Evolutionary conservation across 2,329 filamentous ascomycete genomes (phyloP).

Genomic region (Orbilia quercus): DNA sequence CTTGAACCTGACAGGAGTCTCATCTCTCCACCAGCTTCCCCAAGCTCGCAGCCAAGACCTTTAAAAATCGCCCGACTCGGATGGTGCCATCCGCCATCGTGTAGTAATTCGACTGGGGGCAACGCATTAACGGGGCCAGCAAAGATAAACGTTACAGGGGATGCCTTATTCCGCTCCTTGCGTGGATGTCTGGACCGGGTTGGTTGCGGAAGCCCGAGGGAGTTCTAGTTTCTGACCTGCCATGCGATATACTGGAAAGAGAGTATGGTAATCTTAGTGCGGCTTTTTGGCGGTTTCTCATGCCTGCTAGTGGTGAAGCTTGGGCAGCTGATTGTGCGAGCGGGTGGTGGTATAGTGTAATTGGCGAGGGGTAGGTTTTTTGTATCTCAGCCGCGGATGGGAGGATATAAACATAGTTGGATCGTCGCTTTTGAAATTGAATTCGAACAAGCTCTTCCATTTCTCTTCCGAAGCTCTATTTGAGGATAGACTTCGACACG

Average conservation of each 20-base stretch:
- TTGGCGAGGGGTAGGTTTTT: constrained; percentile 4
- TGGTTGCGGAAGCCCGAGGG: constrained; percentile 23
- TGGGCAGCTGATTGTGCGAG: constrained; percentile 9
- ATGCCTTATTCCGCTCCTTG: constrained; percentile 21
- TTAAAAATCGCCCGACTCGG: constrained; percentile 26
- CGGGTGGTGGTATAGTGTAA: neutral
- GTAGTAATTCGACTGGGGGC: constrained; percentile 25
- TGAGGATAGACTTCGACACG: neutral
- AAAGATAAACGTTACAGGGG: constrained; percentile 23
- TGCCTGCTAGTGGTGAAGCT: constrained; percentile 7
- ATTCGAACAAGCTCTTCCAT: constrained; percentile 6
- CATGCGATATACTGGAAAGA: constrained; percentile 8
- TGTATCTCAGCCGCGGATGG: neutral
- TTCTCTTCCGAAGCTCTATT: constrained; percentile 1
- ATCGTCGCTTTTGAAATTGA: constrained; percentile 31
- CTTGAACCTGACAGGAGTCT: constrained; percentile 5
- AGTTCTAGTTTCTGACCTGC: constrained; percentile 10
- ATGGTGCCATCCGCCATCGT: constrained; percentile 32
- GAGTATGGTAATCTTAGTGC: constrained; percentile 15
- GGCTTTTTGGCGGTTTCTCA: constrained; percentile 30
- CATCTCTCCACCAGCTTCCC: constrained; percentile 34
- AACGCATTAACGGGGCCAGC: constrained; percentile 28
- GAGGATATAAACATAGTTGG: constrained; percentile 38
- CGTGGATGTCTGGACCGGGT: too few relatives aligned
- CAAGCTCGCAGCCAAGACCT: constrained; percentile 26